Base-by-base conservation (phyloP, 1,284 basidiomycete genomes). In the Rhodotorula mucilaginosa region DNA sequence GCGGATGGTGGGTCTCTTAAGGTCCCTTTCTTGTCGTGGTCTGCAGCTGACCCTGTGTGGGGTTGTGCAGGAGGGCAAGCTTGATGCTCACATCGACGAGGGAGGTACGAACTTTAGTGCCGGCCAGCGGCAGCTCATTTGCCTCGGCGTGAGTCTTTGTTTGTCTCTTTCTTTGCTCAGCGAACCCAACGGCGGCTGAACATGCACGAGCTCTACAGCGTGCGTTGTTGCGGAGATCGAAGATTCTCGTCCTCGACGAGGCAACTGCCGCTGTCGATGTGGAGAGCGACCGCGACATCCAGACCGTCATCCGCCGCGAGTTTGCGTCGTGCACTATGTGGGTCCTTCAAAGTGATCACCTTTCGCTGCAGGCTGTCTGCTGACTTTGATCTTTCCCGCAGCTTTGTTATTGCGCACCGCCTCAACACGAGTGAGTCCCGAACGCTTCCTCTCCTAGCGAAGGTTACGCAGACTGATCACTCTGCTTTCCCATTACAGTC, bases 181-280 rank as follows among this genome's bases (percentile, higher is more conserved):
- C 10, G 58, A 1, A 44, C 8, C 8, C 4, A 23, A 12, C n/a
- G 7, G 51, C 51, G 10, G 7, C 19, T 23, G 51, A 52, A 23
- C 10, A 51, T 60, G 39, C 21, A 47, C 15, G 18, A 7, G 18
- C 5, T 49, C 26, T 59, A 34, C 92, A 95, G 80, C 82, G 92
- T 57, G 92, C 91, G 0, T 80, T 92, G 21, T 80, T 94, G 68
- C 85, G 73, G 23, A 70, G 88, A 86, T 88, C 90, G 18, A 93
- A 90, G 82, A 89, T 97, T 54, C 84, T 97, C 2, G 90, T 97
- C 2, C 85, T 97, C 23, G 94, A 97, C 80, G 93, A 80, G 60
- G 77, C 77, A 5, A 79, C 78, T 0, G 84, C 84, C 44, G 82
- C 83, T 54, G 68, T 75, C 39, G 75, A 76, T 58, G 71, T 74